phyloP scores from a whole-genome alignment of 1,284 basidiomycete genomes.

The Pisolithus thermaeus region DNA sequence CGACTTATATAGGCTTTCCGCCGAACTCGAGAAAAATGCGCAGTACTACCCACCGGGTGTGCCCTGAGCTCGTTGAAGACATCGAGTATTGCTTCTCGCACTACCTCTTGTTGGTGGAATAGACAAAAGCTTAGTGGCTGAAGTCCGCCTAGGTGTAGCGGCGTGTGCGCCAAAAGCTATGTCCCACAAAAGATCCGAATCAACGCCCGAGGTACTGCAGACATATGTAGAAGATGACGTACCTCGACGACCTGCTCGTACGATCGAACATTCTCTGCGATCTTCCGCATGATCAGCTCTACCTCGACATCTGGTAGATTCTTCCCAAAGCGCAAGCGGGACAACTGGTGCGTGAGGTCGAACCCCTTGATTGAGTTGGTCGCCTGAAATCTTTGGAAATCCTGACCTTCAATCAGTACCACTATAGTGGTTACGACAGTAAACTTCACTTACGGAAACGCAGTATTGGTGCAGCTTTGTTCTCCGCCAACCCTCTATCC shows the following conservation, averaged over 20 bases:
- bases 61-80: constrained; percentile 74
- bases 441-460: constrained; percentile 41
- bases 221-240: constrained; percentile 18
- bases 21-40: no score
- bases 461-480: constrained; percentile 64
- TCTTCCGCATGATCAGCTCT: constrained; percentile 67
- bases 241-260: constrained; percentile 93
- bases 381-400: constrained; percentile 44
- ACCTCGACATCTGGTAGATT: constrained; percentile 61
- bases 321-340: constrained; percentile 57
- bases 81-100: constrained; percentile 78
- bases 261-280: constrained; percentile 63
- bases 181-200: not conserved
- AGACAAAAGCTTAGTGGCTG: constrained; percentile 83
- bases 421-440: no score
- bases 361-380: constrained; percentile 53
- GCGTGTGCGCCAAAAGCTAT: constrained; percentile 74
- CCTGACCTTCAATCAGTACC: constrained; percentile 33
- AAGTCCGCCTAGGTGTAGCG: constrained; percentile 80
- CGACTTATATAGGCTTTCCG: no score
- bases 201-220: not conserved
- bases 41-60: constrained; percentile 55
- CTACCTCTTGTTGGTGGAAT: constrained; percentile 75
- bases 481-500: constrained; percentile 78
- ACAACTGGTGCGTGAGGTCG: constrained; percentile 71